Evolutionary conservation across 331 rosid genomes (phyloP), one percentile per base, ranked within the genome.

Genomic region (Phaseolus coccineus): DNA sequence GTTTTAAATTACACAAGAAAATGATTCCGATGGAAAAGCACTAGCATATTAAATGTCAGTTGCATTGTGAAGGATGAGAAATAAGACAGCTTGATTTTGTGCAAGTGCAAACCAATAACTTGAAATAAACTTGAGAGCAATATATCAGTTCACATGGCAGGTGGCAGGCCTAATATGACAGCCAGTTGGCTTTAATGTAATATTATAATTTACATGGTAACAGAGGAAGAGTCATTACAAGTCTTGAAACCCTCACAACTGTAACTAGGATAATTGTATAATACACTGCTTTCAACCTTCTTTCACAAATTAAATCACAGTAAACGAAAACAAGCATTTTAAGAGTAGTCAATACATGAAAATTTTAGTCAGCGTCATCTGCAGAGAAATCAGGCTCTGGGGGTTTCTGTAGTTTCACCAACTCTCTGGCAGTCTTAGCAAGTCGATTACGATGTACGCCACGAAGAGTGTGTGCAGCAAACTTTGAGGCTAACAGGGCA

Each of bases 361-460:
- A 78, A 67, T 6, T 69, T 86, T 81, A 93, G 61, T 91, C 96
- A 2, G 92, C 91, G 77, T 87, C 97, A 76, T 88, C 99, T 27
- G 87, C 97, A 15, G 89, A 90, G 73, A 95, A 95, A 84, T 95
- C 99, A 4, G 99, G 99, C 83, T 95, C 99, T 0, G 99, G 98
- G 70, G 99, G 99, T 90, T 95, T 95, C 84, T 95, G 99, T 70
- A 93, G 84, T 76, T 90, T 93, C 77, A 95, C 88, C 64, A 95
- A 87, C 57, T 93, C 99, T 78, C 93, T 84, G 8, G 98, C 94
- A 40, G 90, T 90, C 91, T 91, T 95, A 8, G 97, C 96, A 31
- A 82, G 84, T 28, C 97, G 85, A 76, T 89, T 91, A 52, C 98
- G 96, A 65, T 93, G 99, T 61, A 95, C 92, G 9, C 98, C 98